These are phyloP conservation scores for Rhazya stricta DNA, from an alignment of 257 asterid species.

Conservation along the genomic window DNA sequence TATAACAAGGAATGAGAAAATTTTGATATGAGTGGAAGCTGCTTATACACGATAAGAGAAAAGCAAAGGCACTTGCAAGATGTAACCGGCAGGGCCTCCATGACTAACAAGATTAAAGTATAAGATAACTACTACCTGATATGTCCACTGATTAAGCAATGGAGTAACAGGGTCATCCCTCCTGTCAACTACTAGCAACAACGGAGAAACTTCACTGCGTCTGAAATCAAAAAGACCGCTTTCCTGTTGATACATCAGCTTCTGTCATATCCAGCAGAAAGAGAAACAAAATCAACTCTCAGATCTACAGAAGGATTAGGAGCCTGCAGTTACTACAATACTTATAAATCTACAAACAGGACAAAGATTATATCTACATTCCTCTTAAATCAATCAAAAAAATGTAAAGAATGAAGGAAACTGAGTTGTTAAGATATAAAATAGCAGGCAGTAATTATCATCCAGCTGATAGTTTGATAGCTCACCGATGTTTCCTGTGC, in stretches of 20 bases:
- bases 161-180: slow-evolving; percentile 97
- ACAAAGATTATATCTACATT: neutral
- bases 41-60: neutral
- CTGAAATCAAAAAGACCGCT: slow-evolving; percentile 95
- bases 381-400: slow-evolving; percentile 2
- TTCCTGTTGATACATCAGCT: slow-evolving; percentile 97
- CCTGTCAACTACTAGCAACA: slow-evolving; percentile 83
- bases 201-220: slow-evolving; percentile 84
- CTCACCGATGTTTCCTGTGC: slow-evolving; percentile 94
- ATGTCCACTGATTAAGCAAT: slow-evolving; percentile 95
- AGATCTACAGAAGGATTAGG: neutral
- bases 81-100: slow-evolving; percentile 3
- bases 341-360: neutral
- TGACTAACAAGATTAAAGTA: neutral
- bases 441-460: neutral
- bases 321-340: neutral
- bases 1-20: slow-evolving; percentile 17
- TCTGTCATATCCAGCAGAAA: slow-evolving; percentile 40
- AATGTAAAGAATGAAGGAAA: neutral
- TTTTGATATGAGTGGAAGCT: neutral
- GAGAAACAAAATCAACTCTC: slow-evolving; percentile 23
- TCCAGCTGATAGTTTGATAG: neutral
- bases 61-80: slow-evolving; percentile 4
- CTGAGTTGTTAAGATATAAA: slow-evolving; percentile 6
- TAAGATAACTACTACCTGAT: slow-evolving; percentile 60